Evolutionary conservation across 306 rosid genomes (phyloP).

Genomic region (Cucurbita moschata): DNA sequence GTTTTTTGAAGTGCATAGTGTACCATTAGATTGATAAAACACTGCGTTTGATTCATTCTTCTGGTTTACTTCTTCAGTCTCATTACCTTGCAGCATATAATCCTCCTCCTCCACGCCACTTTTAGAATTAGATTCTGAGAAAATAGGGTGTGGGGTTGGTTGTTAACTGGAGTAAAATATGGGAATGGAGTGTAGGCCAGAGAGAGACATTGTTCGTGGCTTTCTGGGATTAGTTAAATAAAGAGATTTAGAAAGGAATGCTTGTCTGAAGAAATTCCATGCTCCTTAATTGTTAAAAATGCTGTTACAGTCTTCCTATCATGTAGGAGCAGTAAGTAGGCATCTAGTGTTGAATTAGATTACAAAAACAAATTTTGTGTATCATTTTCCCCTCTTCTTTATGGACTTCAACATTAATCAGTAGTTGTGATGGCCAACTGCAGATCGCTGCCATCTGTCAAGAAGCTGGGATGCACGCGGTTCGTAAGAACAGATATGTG

Average conservation of each 20-base stretch:
- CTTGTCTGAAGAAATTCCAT: background rate
- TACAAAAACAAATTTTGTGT: background rate
- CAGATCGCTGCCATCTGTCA: constrained; percentile 95
- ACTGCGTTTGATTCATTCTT: background rate
- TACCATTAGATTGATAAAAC: background rate
- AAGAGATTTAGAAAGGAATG: background rate
- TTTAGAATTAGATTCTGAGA: background rate
- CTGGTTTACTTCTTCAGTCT: background rate
- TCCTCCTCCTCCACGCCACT: background rate
- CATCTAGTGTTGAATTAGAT: background rate
- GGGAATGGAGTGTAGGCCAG: background rate
- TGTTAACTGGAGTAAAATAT: background rate
- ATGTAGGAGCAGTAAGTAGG: background rate
- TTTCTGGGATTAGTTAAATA: background rate
- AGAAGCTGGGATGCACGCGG: constrained; percentile 99
- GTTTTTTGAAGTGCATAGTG: background rate
- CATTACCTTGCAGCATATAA: background rate
- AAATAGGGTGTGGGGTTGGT: background rate
- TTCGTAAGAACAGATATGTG: constrained; percentile 87
- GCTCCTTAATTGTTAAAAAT: background rate
- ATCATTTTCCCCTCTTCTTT: background rate
- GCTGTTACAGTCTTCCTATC: background rate
- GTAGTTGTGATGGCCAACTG: constrained; percentile 6
- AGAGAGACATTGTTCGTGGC: background rate
- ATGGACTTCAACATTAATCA: background rate